Conservation (phyloP, 805 yeast species). For the Ogataea trehalophila region DNA sequence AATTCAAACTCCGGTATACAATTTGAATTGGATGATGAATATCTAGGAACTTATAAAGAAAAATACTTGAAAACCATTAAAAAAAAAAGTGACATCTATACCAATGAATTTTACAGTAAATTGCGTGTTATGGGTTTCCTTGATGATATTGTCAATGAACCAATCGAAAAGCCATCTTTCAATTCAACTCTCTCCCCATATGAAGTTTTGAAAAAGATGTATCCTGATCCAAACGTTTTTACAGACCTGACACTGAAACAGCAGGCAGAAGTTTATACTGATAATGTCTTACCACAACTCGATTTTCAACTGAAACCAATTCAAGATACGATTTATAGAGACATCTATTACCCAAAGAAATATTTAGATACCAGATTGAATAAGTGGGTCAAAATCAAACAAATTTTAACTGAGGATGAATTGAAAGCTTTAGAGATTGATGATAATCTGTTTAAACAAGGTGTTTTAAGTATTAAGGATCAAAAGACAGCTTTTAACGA, state of each 20-base stretch:
- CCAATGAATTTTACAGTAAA: slow-evolving; percentile 25
- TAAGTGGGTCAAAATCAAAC: slow-evolving; percentile 26
- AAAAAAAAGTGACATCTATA: slow-evolving; percentile 18
- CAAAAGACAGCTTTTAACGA: slow-evolving; percentile 22
- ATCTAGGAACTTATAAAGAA: slow-evolving; percentile 28
- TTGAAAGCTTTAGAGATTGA: slow-evolving; percentile 16
- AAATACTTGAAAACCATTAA: slow-evolving; percentile 22
- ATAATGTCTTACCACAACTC: slow-evolving; percentile 16
- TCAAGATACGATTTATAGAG: slow-evolving; percentile 26
- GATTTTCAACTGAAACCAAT: slow-evolving; percentile 24
- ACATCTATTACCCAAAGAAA: slow-evolving; percentile 25
- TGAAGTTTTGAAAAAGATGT: slow-evolving; percentile 13
- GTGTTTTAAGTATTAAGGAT: slow-evolving; percentile 16
- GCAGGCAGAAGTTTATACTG: slow-evolving; percentile 16
- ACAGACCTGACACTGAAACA: slow-evolving; percentile 8
- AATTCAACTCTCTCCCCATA: slow-evolving; percentile 22
- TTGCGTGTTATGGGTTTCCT: slow-evolving; percentile 23
- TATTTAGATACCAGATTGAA: slow-evolving; percentile 22
- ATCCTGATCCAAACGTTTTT: slow-evolving; percentile 14
- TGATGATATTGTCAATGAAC: slow-evolving; percentile 29
- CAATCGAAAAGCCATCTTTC: slow-evolving; percentile 17
- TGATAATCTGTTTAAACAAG: slow-evolving; percentile 19
- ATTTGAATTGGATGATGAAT: slow-evolving; percentile 22
- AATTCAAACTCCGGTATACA: slow-evolving; percentile 2
- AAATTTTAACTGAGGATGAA: slow-evolving; percentile 21